Base-by-base conservation (phyloP, 345 rosid species). In the Pistacia atlantica region DNA sequence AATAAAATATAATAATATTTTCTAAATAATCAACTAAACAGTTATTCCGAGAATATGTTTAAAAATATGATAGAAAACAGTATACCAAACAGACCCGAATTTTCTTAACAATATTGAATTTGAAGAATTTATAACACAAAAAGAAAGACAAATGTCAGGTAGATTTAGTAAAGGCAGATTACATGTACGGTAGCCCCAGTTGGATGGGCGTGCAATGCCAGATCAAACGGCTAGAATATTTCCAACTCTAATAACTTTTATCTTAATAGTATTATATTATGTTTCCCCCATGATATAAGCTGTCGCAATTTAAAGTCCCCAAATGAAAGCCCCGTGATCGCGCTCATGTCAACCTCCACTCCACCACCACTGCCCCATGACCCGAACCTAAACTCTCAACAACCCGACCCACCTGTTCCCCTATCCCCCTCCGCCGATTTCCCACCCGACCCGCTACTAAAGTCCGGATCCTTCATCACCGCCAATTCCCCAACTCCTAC, bases 361-460 rank as follows among this genome's bases (percentile, higher is more conserved):
- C 52, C 70, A 14, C 31, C 37, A 0, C 62, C 17, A 4, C 9
- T 13, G 14, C 33, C 46, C 4, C 67, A 3, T 5, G 76, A 48
- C 67, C 76, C 68, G 67, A 61, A 22, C 18, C 14, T 25, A 20
- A 58, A 11, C 1, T 2, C 11, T 5, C 12, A 28, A 16, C 67
- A 14, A 13, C 37, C 69, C 59, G 42, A 38, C 10, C 54, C 64
- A 11, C 46, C 77, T 51, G 82, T 75, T 33, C 69, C 20, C 64
- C 14, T 69, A 45, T 49, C 70, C 66, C 35, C 77, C 51, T 7
- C 83, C 74, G 72, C 37, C 55, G 77, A 79, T 71, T 67, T 66
- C 2, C 81, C 84, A 8, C 61, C 82, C 49, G 89, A 87, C 64
- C 88, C 89, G 62, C 87, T 88, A 20, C 87, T 88, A 35, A 61